Evolutionary conservation across 1,284 basidiomycete genomes (phyloP), one percentile per base, ranked within the genome.

Genomic region (Sporisorium graminicola): DNA sequence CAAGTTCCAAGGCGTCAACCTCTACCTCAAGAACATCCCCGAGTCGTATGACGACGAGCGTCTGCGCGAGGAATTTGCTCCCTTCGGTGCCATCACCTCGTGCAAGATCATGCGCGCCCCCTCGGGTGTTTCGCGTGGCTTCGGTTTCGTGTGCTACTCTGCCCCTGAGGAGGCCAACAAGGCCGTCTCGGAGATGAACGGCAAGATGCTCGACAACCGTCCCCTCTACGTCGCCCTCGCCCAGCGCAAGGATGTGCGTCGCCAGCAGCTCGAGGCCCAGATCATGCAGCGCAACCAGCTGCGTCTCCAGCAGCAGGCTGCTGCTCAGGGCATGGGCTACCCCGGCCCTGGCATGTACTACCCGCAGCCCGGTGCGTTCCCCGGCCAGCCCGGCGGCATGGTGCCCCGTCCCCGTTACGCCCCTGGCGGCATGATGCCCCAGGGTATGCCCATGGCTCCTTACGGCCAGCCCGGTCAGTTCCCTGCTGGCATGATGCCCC

Each of bases 171-270:
- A 99, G 88, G 96, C 97, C 54, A 98, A 95, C 86, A 99, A 98
- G 89, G 97, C 97, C 71, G 95, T 99, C 77, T 94, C 94, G 62
- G 97, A 99, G 89, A 98, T 99, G 95, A 99, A 99, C 90, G 98
- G 98, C 90, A 98, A 98, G 90, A 99, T 99, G 93, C 94, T 99
- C 85, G 95, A 96, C 79, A 91, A 93, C 84, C 99, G 99, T 88
- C 97, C 97, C 59, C 91, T 99, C 82, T 99, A 99, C 87, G 97
- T 99, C 86, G 96, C 96, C 58, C 91, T 98, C 71, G 97, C 97
- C 80, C 97, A 99, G 88, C 94, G 96, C 83, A 95, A 96, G 82
- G 97, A 99, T 86, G 94, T 96, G 81, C 93, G 97, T 86, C 91
- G 96, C 85, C 97, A 99, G 88, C 96, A 99, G 87, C 91, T 99